Base-by-base conservation (phyloP, 2,329 filamentous ascomycete species). In the Blastomyces parvus region DNA sequence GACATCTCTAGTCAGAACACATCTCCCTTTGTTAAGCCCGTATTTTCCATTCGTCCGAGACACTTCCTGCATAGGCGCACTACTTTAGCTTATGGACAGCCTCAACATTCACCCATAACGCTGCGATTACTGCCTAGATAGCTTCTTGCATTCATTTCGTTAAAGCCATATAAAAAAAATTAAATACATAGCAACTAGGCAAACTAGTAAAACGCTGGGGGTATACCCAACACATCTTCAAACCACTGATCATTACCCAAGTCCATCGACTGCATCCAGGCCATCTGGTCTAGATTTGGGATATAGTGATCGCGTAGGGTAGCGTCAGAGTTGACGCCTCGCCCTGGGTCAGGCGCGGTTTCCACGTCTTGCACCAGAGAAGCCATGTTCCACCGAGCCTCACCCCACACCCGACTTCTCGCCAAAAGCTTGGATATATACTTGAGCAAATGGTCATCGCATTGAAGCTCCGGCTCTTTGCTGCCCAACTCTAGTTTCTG, bases 181-280 rank as follows among this genome's bases (percentile, higher is more conserved):
- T 38, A 3, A 33, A 60, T 60, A n/a, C 30, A 48, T 6, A 57
- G 2, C 5, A 40, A 48, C 27, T 3, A 30, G 30, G 25, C 40
- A 40, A 48, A 44, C 25, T 60, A 60, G 40, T 48, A 60, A 40
- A 48, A 60, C 6, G 65, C 64, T 2, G 64, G 65, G 19, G 66
- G 62, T 50, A 68, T 64, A 40, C 66, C 63, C 8, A 70, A 60
- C 52, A 66, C 67, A 63, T 67, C 57, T 56, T 70, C 64, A 46
- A 64, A 62, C 60, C 60, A 64, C 27, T 67, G 64, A 30, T 72
- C 70, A 65, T 67, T 63, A 36, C 66, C 69, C 65, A 73, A 60
- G 63, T 72, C 68, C 69, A 73, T 73, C 22, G 68, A 69, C 59
- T 72, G 70, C 62, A 73, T 68, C 67, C 67, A 73, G 2, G 46